Conservation (phyloP, 2,329 filamentous ascomycete genomes). For the Fusarium verticillioides region DNA sequence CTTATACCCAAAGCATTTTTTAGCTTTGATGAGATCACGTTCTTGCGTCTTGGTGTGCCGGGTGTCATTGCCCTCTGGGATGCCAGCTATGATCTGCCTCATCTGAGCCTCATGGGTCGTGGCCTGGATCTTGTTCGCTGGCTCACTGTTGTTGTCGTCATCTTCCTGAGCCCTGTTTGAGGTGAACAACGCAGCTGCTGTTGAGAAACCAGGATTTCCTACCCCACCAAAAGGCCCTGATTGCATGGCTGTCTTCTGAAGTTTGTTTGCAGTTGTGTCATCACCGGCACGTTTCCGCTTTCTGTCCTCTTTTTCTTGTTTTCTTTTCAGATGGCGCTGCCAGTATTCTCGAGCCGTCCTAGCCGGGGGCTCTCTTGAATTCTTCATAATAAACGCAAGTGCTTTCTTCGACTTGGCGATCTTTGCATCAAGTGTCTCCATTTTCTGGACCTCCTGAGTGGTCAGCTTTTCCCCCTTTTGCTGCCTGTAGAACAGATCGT, state of each 20-base stretch:
- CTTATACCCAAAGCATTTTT: slow-evolving; percentile 28
- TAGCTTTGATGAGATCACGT: slow-evolving; percentile 38
- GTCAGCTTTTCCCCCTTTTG: too few relatives aligned
- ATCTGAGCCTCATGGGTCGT: slow-evolving; percentile 2
- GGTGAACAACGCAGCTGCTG: neutral
- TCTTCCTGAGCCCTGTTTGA: neutral
- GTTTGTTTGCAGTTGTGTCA: neutral
- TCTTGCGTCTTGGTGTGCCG: slow-evolving; percentile 25
- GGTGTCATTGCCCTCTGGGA: slow-evolving; percentile 26
- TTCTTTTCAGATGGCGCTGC: accelerated
- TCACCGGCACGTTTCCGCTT: slow-evolving; percentile 1
- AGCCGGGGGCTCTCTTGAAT: too few relatives aligned
- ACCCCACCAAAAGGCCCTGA: neutral
- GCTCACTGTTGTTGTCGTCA: neutral
- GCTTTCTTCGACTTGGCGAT: too few relatives aligned
- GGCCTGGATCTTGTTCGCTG: neutral
- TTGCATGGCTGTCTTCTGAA: neutral
- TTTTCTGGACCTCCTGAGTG: too few relatives aligned
- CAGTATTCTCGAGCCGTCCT: slow-evolving; percentile 8
- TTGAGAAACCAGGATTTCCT: neutral
- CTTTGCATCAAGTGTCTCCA: too few relatives aligned
- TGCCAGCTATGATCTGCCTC: neutral
- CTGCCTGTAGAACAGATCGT: too few relatives aligned
- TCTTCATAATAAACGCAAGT: too few relatives aligned
- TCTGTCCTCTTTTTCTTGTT: neutral